Percentiles rank a stretch among this genome's conserved stretches.
phyloP scores from a whole-genome alignment of 163 green algal species.

The Scenedesmus sp. region DNA sequence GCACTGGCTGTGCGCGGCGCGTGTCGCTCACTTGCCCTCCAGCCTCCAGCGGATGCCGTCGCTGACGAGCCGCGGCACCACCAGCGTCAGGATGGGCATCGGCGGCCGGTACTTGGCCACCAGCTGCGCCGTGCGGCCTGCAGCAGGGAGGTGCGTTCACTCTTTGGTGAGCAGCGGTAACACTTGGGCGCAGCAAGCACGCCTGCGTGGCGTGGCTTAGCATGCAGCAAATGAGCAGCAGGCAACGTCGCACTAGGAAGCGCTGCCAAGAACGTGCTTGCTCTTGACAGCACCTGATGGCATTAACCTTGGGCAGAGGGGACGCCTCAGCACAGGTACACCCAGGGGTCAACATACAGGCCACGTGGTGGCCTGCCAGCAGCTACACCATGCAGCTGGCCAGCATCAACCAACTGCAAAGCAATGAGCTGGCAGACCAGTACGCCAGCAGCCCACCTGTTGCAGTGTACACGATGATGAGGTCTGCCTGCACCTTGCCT shows the following conservation, averaged over 20 bases:
- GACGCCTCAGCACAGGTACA: too few relatives aligned
- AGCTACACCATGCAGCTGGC: too few relatives aligned
- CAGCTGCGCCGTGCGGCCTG: conserved; percentile 81
- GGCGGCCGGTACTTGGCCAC: conserved; percentile 94
- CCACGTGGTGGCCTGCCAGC: too few relatives aligned
- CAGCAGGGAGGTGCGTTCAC: neutral
- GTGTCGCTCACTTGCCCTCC: conserved; percentile 60
- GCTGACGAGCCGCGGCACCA: conserved; percentile 82
- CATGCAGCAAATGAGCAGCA: too few relatives aligned
- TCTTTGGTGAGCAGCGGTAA: neutral
- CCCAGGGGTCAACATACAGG: too few relatives aligned
- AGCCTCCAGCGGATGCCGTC: conserved; percentile 70
- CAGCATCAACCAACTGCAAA: too few relatives aligned
- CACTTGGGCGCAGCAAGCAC: neutral
- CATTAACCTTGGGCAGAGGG: too few relatives aligned
- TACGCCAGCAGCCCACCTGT: conserved; percentile 29
- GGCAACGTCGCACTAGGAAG: too few relatives aligned
- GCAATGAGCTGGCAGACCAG: too few relatives aligned
- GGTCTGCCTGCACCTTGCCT: conserved; percentile 75
- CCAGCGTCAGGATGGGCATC: conserved; percentile 90
- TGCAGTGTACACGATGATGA: conserved; percentile 91
- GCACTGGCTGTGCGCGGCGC: too few relatives aligned
- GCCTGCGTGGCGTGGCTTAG: neutral
- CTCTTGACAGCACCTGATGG: too few relatives aligned
- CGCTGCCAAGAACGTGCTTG: too few relatives aligned